These are phyloP conservation scores for Paecilomyces formosus DNA, from an alignment of 2,329 filamentous ascomycete genomes.

Conservation along the genomic window DNA sequence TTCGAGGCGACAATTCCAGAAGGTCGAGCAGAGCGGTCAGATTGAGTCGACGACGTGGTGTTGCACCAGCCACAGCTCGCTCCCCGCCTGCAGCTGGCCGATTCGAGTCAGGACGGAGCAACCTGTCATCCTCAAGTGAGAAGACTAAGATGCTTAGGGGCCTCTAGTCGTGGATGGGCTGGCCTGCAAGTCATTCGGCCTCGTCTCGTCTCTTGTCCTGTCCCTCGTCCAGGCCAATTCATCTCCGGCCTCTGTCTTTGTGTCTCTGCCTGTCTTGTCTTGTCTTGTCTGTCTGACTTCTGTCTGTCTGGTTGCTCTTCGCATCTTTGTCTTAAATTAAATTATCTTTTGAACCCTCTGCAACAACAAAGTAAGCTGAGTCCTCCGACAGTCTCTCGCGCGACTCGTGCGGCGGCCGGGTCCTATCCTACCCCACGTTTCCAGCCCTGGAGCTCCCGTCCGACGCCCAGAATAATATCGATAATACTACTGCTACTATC, in stretches of 20 bases:
- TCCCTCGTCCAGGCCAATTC: not conserved
- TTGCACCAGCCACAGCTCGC: not conserved
- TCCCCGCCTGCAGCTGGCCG: conserved; percentile 4
- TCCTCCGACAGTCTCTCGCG: not conserved
- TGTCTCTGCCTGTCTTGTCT: not conserved
- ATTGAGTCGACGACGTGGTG: not conserved
- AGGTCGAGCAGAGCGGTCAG: not conserved
- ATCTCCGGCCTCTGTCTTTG: not conserved
- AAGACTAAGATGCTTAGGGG: not conserved
- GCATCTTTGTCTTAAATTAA: not conserved
- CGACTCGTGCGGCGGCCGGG: not conserved
- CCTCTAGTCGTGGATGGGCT: not conserved
- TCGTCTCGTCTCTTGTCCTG: not conserved
- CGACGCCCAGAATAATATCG: not conserved
- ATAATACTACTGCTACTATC: not conserved
- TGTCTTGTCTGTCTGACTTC: no score
- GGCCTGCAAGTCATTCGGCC: not conserved
- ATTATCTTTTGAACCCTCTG: no score
- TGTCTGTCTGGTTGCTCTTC: no score
- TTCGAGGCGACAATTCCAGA: not conserved
- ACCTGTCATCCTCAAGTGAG: not conserved
- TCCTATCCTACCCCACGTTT: not conserved
- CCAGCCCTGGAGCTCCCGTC: conserved; percentile 13
- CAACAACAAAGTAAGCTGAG: not conserved
- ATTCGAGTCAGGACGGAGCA: conserved; percentile 1